A percentile compares a stretch with the other conserved stretches of the same genome.
Conservation (phyloP, 2,329 filamentous ascomycete genomes). For the Penicillium sp. region DNA sequence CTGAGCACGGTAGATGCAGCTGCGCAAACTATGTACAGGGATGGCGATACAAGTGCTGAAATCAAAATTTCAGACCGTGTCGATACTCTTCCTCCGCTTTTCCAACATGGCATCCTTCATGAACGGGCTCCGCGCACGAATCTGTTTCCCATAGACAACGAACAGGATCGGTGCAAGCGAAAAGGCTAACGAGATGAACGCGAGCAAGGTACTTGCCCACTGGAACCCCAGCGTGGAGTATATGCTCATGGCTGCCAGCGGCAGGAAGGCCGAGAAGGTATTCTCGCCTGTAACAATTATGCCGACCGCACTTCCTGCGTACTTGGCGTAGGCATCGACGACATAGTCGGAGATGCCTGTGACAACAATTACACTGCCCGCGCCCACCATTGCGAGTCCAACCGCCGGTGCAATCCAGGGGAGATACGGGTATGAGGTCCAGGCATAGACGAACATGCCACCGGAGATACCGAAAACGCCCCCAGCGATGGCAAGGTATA, state of each 20-base stretch:
- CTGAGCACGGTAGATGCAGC: neutral
- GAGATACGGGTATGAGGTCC: slow-evolving; percentile 32
- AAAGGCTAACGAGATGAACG: slow-evolving; percentile 39
- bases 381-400: slow-evolving; percentile 39
- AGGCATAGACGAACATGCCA: slow-evolving; percentile 39
- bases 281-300: slow-evolving; percentile 48
- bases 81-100: slow-evolving; percentile 23
- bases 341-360: slow-evolving; percentile 51
- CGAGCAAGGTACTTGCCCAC: slow-evolving; percentile 44
- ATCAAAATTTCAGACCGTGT: slow-evolving; percentile 16
- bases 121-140: slow-evolving; percentile 30
- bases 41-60: too few species aligned
- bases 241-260: slow-evolving; percentile 43
- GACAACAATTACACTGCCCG: slow-evolving; percentile 44
- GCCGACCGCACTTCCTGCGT: slow-evolving; percentile 48
- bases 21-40: slow-evolving; percentile 1
- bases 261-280: slow-evolving; percentile 44
- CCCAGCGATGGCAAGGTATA: slow-evolving; percentile 43
- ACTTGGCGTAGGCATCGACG: slow-evolving; percentile 50
- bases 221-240: slow-evolving; percentile 40
- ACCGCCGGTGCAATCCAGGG: slow-evolving; percentile 39
- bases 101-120: slow-evolving; percentile 28
- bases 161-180: slow-evolving; percentile 39
- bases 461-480: slow-evolving; percentile 35
- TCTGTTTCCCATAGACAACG: slow-evolving; percentile 39